Evolutionary conservation across 2,329 filamentous ascomycete species (phyloP).

Genomic region (Sarocladiaceae sp.): DNA sequence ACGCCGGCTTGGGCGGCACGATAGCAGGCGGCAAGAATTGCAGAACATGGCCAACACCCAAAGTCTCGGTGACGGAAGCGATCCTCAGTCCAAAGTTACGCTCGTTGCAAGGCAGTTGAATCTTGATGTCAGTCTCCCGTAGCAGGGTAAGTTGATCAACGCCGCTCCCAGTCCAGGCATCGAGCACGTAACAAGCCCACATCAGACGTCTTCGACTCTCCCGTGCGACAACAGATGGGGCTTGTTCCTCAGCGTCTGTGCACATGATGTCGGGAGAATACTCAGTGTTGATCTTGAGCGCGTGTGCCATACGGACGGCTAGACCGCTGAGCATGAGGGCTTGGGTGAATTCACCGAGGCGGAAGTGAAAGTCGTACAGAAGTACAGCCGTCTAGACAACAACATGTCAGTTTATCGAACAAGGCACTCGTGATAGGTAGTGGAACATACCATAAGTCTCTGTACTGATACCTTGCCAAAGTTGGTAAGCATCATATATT

Average conservation of each 20-base stretch:
- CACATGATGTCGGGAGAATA: slow-evolving; percentile 33
- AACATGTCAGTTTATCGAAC: neutral
- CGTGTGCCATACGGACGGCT: slow-evolving; percentile 36
- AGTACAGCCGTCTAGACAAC: slow-evolving; percentile 28
- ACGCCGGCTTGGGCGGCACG: slow-evolving; percentile 33
- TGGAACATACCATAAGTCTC: slow-evolving; percentile 29
- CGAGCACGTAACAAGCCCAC: slow-evolving; percentile 38
- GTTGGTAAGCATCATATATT: slow-evolving; percentile 29
- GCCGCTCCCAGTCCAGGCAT: slow-evolving; percentile 35
- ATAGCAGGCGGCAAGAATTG: slow-evolving; percentile 34
- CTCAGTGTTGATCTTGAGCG: slow-evolving; percentile 35
- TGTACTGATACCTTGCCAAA: slow-evolving; percentile 36
- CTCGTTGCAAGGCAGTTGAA: slow-evolving; percentile 35
- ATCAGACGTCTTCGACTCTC: slow-evolving; percentile 35
- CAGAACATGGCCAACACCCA: slow-evolving; percentile 35
- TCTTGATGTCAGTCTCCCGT: slow-evolving; percentile 36
- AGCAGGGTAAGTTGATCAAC: slow-evolving; percentile 34
- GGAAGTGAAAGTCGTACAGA: slow-evolving; percentile 35
- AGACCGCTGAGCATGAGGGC: slow-evolving; percentile 37
- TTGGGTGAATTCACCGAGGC: slow-evolving; percentile 33
- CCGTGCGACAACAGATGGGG: slow-evolving; percentile 30
- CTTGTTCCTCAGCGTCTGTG: slow-evolving; percentile 23
- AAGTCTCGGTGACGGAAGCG: slow-evolving; percentile 33
- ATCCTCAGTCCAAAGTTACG: slow-evolving; percentile 37
- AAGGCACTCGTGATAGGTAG: no score